Base-by-base conservation (phyloP, 441 rosid species). In the Aquilaria agallochum region DNA sequence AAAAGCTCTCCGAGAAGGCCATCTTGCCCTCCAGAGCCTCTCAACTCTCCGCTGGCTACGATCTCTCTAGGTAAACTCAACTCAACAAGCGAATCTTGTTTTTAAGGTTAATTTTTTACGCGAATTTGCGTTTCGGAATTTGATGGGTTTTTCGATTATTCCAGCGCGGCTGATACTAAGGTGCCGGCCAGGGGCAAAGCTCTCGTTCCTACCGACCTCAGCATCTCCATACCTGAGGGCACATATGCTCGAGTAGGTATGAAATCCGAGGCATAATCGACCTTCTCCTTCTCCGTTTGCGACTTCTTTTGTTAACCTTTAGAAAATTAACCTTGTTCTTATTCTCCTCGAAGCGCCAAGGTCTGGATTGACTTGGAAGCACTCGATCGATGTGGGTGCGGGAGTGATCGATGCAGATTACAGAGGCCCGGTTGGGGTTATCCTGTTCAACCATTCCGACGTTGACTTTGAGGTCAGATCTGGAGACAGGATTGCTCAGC, bases 101-200 rank as follows among this genome's bases (percentile, higher is more conserved):
- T 20, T 20, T 15, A 15, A 15, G 27, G 27, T 20, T 20, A 20
- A 20, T 20, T 20, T 20, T 0, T 20, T 20, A 20, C 27, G 27
- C 27, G 27, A 20, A 20, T 1, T 20, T 20, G 27, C 27, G 27
- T 20, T 20, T 20, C 27, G 27, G 27, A 20, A 20, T 20, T 20
- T 20, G 27, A 20, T 20, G 27, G 27, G 27, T 20, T 20, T 20
- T 20, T 20, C 5, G 3, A 34, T 30, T 54, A 7, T 52, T 13
- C 5, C 53, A 85, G 96, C 20, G 92, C 96, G 11, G 49, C 71
- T 1, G 86, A 78, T 64, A 63, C 81, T 0, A 86, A 78, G 53
- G 92, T 95, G 46, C 89, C 95, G 1, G 96, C 90, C 9, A 78
- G 97, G 73, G 99, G 97, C 4, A 95, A 86, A 48, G 88, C 91